Base-by-base conservation (phyloP, 108 stramenopile genomes). In the Pseudonitzschia multiseries region DNA sequence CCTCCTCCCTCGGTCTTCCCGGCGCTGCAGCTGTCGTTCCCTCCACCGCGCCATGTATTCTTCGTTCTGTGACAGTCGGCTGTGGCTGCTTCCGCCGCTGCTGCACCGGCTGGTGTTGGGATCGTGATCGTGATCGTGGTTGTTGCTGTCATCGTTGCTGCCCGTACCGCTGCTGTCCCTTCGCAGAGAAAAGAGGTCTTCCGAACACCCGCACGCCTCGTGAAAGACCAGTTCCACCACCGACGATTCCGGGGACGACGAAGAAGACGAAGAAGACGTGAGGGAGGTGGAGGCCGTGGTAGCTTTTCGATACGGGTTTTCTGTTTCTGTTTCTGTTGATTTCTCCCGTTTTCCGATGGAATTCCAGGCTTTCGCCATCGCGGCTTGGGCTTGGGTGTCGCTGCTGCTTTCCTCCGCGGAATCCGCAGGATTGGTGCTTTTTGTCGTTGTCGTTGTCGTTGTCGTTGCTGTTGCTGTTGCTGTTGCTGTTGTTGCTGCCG, bases 171-270 rank as follows among this genome's bases (percentile, higher is more conserved):
- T 59, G 8, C 15, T 10, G 15, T 59, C 2, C 14, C 57, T 5
- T 0, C 40, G 0, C 12, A 62, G 61, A 62, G 61, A 31, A 5
- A 62, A 62, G 4, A 62, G 8, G 36, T 62, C 61, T 62, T 62
- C 61, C 0, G 61, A 62, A 33, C 61, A 29, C 61, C 27, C 27
- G 29, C 61, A 62, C 18, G 61, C 36, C 61, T 62, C 61, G 36
- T 62, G 61, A 40, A 62, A 62, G 26, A 62, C 61, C 33, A 62
- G 12, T 62, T 62, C 61, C 2, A 62, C 32, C 20, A 29, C 29
- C 15, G 61, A 40, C 17, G 61, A 40, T 13, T 26, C 26, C 9
- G 32, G 15, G 46, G 46, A 18, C 46, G 46, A 18, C n/a, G 61
- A 8, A n/a, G 61, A 62, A 40, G 61, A 18, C 2, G 61, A 62